Base-by-base conservation (phyloP, 768 basidiomycete genomes). In the Porpolomopsis calyptriformis region DNA sequence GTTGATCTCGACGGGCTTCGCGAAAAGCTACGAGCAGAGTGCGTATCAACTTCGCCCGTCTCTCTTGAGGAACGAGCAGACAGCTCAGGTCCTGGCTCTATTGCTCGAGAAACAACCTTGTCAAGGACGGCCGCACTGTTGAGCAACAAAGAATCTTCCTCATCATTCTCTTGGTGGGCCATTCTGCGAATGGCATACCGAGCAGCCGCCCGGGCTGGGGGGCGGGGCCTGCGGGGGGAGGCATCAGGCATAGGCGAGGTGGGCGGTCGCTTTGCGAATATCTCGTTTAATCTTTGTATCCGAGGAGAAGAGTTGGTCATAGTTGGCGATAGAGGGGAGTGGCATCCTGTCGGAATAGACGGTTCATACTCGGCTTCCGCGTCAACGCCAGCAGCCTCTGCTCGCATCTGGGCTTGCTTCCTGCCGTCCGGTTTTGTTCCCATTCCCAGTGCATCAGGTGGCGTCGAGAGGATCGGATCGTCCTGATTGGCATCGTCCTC, bases 181-280 rank as follows among this genome's bases (percentile, higher is more conserved):
- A 9, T 7, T 9, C 19, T 8, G 11, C 44, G 64, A 39, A 4
- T 54, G 45, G 12, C 54, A 6, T 60, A 58, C 25, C 59, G 56
- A 31, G 64, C 53, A 27, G 62, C 59, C n/a, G 61, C 60, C n/a
- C 80, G 74, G 8, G 65, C 65, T 1, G 82, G 85, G 3, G 82
- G 77, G 0, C 65, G 68, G 0, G 76, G 76, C 55, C 72, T 75
- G 4, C 73, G 70, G 1, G 82, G 79, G 1, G 73, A 72, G 31
- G 62, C 60, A 5, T 57, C 49, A 10, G 78, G 80, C 54, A 87
- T 62, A 1, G 85, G 85, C 2, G 82, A 85, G 18, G 66, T 68
- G 0, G 83, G 83, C 0, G 69, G 71, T 1, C 85, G 78, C 49
- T 68, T 76, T 33, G 74, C 69, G 53, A 85, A 80, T 3, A 76